These are phyloP conservation scores for Dunaliella salina DNA, from an alignment of 163 green algal genomes.

Conservation along the genomic window DNA sequence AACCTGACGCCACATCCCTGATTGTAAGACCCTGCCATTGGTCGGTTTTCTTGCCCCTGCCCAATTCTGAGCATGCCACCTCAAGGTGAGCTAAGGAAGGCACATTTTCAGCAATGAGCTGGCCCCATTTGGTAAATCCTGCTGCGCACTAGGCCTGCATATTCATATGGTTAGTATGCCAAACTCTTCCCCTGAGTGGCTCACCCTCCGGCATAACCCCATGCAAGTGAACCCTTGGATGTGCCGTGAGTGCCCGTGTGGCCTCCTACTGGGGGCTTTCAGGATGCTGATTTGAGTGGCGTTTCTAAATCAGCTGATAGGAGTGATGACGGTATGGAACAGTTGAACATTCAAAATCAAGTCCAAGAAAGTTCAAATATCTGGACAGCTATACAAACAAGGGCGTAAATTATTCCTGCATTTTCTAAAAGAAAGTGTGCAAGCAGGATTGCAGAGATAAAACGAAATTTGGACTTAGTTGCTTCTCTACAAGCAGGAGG, in stretches of 20 bases:
- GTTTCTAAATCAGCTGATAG: neutral
- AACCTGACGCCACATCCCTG: too few relatives aligned
- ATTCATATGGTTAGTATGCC: neutral
- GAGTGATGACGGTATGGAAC: too few relatives aligned
- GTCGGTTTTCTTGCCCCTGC: too few relatives aligned
- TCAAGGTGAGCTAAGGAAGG: neutral
- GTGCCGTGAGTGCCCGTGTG: neutral
- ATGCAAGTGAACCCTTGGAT: neutral
- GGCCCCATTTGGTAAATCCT: too few relatives aligned
- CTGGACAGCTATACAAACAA: neutral
- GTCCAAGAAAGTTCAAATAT: neutral
- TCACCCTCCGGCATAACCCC: neutral
- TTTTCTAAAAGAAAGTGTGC: neutral
- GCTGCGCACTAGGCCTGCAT: too few relatives aligned
- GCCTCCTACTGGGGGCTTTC: neutral
- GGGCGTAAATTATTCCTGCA: neutral
- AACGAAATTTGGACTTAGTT: neutral
- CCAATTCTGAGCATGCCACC: neutral
- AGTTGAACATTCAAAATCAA: neutral
- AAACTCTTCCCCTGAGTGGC: neutral
- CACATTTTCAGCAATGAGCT: neutral
- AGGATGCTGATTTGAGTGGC: neutral
- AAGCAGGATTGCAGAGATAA: neutral
- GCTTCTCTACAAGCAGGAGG: neutral
- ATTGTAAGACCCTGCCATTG: too few relatives aligned